These are phyloP conservation scores for Glycine tomentella DNA, from an alignment of 306 rosid species.

Conservation along the genomic window DNA sequence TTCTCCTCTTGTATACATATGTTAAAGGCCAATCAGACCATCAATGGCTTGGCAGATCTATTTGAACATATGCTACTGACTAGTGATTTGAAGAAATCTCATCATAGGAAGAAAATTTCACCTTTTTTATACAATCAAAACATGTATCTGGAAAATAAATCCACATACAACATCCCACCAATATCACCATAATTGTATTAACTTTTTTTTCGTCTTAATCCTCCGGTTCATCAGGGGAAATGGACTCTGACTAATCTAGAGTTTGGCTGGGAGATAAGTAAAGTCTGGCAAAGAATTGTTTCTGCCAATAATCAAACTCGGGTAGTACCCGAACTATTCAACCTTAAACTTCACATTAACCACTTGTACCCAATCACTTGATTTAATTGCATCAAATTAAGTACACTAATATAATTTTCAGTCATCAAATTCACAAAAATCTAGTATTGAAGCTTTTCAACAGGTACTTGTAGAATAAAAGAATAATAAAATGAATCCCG, in stretches of 20 bases:
- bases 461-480: neutral
- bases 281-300: no score
- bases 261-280: no score
- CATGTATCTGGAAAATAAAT: neutral
- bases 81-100: neutral
- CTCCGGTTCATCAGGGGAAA: no score
- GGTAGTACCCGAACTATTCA: no score
- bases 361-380: no score
- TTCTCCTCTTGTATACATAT: neutral
- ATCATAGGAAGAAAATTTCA: neutral
- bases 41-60: neutral
- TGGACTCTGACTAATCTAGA: no score
- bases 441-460: neutral
- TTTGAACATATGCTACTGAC: slow-evolving; percentile 2
- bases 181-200: neutral
- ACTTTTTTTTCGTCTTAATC: no score
- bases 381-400: neutral
- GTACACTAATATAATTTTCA: neutral
- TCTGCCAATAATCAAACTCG: no score
- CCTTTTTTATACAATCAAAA: neutral
- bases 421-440: neutral
- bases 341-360: no score
- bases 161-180: neutral
- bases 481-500: neutral
- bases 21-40: neutral